Conservation (phyloP, 2,329 filamentous ascomycete genomes). For the Cercospora sojina region DNA sequence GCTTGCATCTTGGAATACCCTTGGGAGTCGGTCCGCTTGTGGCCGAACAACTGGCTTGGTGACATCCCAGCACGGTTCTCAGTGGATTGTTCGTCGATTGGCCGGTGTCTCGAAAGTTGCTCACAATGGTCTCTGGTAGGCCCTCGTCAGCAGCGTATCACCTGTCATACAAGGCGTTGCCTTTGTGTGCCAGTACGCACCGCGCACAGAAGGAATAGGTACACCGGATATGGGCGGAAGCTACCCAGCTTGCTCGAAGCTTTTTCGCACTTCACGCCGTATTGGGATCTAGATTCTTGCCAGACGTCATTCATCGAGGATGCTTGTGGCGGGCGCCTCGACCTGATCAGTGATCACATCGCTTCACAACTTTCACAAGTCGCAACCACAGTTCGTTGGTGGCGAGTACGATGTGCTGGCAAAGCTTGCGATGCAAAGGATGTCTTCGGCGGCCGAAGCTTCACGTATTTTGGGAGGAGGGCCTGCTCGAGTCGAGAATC, state of each 20-base stretch:
- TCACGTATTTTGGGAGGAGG: background rate
- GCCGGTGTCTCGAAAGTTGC: background rate
- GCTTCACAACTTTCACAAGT: background rate
- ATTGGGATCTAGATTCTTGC: background rate
- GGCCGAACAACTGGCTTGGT: slow-evolving; percentile 3
- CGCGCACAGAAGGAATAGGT: background rate
- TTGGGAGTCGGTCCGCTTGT: background rate
- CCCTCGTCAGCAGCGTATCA: background rate
- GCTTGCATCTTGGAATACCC: background rate
- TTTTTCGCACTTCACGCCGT: slow-evolving; percentile 2
- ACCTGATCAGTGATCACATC: background rate
- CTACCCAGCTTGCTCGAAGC: background rate
- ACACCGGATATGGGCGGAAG: slow-evolving; percentile 3
- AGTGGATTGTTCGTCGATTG: background rate
- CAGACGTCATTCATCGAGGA: background rate
- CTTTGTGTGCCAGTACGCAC: background rate
- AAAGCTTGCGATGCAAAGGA: background rate
- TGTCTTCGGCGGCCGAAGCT: background rate
- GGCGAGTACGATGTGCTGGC: background rate
- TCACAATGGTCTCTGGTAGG: background rate
- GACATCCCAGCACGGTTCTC: background rate
- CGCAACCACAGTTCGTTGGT: background rate
- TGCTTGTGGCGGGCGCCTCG: background rate
- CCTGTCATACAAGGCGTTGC: slow-evolving; percentile 1
- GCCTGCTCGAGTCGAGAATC: background rate